phyloP scores from a whole-genome alignment of 306 rosid species.

The Boehmeria nivea region DNA sequence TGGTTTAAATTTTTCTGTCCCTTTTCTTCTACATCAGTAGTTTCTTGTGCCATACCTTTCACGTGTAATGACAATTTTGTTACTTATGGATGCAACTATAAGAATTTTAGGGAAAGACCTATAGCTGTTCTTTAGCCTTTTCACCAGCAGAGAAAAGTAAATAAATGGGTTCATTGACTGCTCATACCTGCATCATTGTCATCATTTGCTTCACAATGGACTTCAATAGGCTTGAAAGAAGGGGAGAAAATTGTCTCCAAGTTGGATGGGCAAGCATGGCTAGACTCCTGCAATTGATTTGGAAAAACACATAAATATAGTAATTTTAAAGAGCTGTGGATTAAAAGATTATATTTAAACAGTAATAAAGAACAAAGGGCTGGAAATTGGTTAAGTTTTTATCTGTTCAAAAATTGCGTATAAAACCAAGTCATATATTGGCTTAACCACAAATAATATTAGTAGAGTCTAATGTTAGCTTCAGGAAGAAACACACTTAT shows the following conservation, averaged over 20 bases:
- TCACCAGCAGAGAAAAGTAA: neutral
- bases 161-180: neutral
- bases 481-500: neutral
- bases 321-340: neutral
- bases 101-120: no score
- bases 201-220: constrained; percentile 32
- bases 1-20: neutral
- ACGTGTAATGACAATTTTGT: no score
- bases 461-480: neutral
- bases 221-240: constrained; percentile 52
- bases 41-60: neutral
- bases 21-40: neutral
- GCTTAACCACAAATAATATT: neutral
- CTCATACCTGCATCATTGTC: constrained; percentile 50
- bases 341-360: neutral
- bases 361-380: neutral
- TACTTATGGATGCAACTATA: no score
- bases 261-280: constrained; percentile 35
- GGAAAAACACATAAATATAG: constrained; percentile 5
- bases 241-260: constrained; percentile 75
- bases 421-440: no score
- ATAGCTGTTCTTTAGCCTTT: neutral
- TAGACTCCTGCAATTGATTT: constrained; percentile 46
- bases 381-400: no score
- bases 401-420: no score